Conservation (phyloP, 176 grass and related monocot genomes). For the Bothriochloa decipiens region DNA sequence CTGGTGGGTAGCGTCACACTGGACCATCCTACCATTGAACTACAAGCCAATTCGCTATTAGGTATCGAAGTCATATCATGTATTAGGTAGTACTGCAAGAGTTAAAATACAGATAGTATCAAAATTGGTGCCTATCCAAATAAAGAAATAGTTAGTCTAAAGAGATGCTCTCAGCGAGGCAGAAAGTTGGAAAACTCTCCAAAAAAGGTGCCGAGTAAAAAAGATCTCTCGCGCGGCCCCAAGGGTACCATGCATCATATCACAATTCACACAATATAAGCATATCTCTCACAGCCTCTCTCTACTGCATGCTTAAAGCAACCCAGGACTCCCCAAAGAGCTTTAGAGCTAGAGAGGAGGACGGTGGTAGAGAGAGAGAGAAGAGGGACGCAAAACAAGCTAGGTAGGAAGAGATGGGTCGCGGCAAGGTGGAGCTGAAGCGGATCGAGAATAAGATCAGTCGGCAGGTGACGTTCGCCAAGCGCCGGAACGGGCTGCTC, state of each 20-base stretch:
- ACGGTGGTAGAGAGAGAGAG: not conserved
- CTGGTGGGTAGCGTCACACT: too few species aligned
- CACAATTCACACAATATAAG: not conserved
- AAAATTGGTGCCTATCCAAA: too few species aligned
- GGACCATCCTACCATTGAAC: too few species aligned
- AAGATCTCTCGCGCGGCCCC: not conserved
- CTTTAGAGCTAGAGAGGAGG: slow-evolving; percentile 4
- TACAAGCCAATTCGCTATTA: too few species aligned
- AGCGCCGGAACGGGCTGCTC: slow-evolving; percentile 84
- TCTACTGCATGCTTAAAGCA: slow-evolving; percentile 20
- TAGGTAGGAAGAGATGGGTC: slow-evolving; percentile 57
- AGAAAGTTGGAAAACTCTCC: not conserved
- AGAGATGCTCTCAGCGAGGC: too few species aligned
- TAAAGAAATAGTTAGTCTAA: too few species aligned
- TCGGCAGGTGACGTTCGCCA: slow-evolving; percentile 90
- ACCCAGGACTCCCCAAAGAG: not conserved
- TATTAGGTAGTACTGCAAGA: too few species aligned
- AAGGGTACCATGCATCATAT: not conserved
- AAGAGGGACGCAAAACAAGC: slow-evolving; percentile 23
- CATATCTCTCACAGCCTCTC: not conserved
- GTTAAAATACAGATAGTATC: too few species aligned
- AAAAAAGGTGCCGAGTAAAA: not conserved
- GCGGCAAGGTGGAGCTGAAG: slow-evolving; percentile 91
- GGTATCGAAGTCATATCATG: too few species aligned
- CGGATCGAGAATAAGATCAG: slow-evolving; percentile 98